phyloP scores from a whole-genome alignment of 1,284 basidiomycete species.

The Bjerkandera adusta region DNA sequence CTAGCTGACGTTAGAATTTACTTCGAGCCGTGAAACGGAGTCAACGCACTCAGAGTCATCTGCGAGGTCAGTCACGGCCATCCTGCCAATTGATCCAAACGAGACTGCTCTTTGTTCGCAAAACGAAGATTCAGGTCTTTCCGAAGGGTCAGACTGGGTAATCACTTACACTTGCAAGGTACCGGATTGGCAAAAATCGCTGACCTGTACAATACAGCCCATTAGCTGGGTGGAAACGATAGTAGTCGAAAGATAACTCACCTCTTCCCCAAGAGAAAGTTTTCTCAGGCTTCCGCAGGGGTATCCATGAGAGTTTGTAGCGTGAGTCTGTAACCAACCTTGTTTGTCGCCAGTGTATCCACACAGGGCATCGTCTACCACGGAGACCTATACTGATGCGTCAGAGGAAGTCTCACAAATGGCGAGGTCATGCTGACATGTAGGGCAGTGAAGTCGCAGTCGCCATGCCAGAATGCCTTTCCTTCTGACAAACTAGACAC shows the following conservation, averaged over 20 bases:
- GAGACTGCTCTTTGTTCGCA: constrained; percentile 44
- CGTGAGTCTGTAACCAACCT: constrained; percentile 26
- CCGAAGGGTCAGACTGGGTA: neutral
- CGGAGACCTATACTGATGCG: constrained; percentile 1
- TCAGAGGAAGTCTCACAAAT: neutral
- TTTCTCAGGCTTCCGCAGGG: constrained; percentile 15
- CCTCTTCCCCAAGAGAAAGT: constrained; percentile 23
- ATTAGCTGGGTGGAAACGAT: neutral
- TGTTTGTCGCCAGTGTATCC: constrained; percentile 19
- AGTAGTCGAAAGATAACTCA: constrained; percentile 2
- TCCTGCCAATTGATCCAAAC: constrained; percentile 45
- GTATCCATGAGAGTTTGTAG: constrained; percentile 8
- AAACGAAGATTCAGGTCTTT: neutral
- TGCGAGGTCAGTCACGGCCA: constrained; percentile 44
- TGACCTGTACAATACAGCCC: constrained; percentile 17
- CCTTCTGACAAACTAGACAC: constrained; percentile 5
- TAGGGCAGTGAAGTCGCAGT: neutral
- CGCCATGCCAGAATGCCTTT: constrained; percentile 1
- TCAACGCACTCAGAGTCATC: constrained; percentile 34
- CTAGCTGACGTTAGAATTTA: neutral
- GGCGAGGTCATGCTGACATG: neutral
- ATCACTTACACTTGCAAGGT: constrained; percentile 19
- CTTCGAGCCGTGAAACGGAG: too few species aligned
- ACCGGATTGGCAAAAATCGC: constrained; percentile 21
- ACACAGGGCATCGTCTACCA: neutral